Evolutionary conservation across 768 basidiomycete species (phyloP).

Genomic region (Suillus fuscotomentosus): DNA sequence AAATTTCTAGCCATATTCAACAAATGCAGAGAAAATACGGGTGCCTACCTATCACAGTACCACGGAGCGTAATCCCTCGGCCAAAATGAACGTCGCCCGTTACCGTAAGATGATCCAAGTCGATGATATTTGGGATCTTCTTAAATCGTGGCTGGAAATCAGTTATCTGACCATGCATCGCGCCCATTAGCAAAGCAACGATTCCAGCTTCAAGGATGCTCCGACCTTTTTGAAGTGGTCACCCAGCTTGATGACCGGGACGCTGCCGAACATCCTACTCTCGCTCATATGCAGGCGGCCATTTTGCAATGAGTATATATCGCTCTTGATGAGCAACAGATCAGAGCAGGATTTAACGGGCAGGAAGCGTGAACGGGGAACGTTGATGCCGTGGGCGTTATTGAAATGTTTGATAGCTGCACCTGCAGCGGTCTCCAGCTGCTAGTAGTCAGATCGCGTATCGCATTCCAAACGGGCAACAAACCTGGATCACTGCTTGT

Average conservation of each 20-base stretch:
- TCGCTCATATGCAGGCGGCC: conserved; percentile 86
- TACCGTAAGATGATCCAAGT: conserved; percentile 93
- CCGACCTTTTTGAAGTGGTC: conserved; percentile 94
- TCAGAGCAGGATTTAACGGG: conserved; percentile 89
- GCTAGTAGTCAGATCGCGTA: conserved; percentile 9
- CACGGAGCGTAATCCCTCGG: conserved; percentile 79
- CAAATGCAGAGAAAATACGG: neutral
- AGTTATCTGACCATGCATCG: conserved; percentile 48
- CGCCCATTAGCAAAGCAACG: neutral
- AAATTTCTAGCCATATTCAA: neutral
- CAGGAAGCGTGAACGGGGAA: conserved; percentile 91
- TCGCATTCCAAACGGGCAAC: conserved; percentile 2
- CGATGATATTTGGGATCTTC: conserved; percentile 87
- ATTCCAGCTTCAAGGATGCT: neutral
- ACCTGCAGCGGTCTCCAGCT: conserved; percentile 91
- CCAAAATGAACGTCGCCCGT: conserved; percentile 91
- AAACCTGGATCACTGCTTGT: conserved; percentile 75
- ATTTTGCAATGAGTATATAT: conserved; percentile 88
- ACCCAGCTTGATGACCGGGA: conserved; percentile 96
- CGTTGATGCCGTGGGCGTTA: conserved; percentile 91
- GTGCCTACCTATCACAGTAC: conserved; percentile 76
- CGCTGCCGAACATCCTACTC: conserved; percentile 77
- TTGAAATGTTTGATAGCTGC: conserved; percentile 94
- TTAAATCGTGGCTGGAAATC: conserved; percentile 96
- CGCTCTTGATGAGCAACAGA: conserved; percentile 85